Evolutionary conservation across 441 rosid genomes (phyloP).

Genomic region (Croton laevigatus): DNA sequence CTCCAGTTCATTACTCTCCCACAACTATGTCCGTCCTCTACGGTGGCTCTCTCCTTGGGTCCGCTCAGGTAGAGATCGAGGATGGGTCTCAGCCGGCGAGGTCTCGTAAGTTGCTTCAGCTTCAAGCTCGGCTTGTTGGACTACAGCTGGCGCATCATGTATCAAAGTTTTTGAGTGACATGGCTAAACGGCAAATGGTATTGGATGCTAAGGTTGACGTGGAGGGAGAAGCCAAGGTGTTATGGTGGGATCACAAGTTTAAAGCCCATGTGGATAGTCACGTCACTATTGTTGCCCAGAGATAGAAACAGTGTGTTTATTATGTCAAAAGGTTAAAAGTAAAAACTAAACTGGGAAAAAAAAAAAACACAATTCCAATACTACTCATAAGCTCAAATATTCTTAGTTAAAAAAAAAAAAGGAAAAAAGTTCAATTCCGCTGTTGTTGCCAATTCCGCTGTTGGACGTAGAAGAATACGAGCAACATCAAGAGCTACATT

Average conservation of each 20-base stretch:
- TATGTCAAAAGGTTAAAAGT: no score
- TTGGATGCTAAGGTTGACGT: conserved; percentile 62
- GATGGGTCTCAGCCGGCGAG: conserved; percentile 67
- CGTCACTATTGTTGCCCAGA: conserved; percentile 31
- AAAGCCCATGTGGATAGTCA: conserved; percentile 78
- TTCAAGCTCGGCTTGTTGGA: conserved; percentile 69
- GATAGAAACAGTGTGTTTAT: neutral
- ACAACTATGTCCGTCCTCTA: conserved; percentile 77
- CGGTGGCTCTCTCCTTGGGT: conserved; percentile 68
- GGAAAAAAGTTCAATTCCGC: no score
- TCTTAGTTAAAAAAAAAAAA: no score
- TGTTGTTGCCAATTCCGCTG: conserved; percentile 67
- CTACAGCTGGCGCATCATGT: conserved; percentile 78
- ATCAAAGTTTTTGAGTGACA: conserved; percentile 57
- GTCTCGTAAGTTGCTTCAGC: conserved; percentile 58
- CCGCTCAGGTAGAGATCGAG: conserved; percentile 41
- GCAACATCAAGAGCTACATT: conserved; percentile 96
- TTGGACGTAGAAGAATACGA: conserved; percentile 76
- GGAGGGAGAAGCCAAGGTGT: conserved; percentile 64
- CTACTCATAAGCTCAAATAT: no score
- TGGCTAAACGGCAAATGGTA: conserved; percentile 68
- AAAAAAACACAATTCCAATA: no score
- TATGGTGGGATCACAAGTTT: conserved; percentile 80
- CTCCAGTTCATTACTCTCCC: conserved; percentile 61
- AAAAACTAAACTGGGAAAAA: no score